Conservation (phyloP, 768 basidiomycete genomes). For the Lentinus brumalis region DNA sequence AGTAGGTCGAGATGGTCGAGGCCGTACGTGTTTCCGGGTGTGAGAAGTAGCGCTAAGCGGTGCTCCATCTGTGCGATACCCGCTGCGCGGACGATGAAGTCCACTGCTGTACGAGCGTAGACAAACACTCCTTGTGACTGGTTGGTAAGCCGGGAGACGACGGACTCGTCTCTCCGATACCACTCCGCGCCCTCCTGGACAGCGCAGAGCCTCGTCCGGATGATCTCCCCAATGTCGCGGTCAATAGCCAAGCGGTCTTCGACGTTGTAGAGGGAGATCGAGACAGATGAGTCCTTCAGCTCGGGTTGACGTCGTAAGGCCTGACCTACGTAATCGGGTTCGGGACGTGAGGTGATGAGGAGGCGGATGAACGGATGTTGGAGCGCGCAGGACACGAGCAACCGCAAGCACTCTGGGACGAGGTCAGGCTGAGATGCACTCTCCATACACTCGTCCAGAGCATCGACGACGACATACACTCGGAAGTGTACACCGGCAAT, state of each 20-base stretch:
- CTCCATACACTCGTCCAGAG: slow-evolving; percentile 36
- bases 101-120: not conserved
- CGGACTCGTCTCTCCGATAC: not conserved
- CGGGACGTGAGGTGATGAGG: slow-evolving; percentile 1
- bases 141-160: not conserved
- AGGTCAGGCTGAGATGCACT: not conserved
- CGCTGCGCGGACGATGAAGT: not conserved
- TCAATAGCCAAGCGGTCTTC: not conserved
- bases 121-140: not conserved
- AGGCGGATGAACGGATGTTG: not conserved
- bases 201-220: not conserved
- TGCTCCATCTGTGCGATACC: not conserved
- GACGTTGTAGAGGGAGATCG: not conserved
- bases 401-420: slow-evolving; percentile 1
- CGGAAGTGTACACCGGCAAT: not conserved
- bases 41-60: not conserved
- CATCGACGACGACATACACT: slow-evolving; percentile 39
- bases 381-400: not conserved
- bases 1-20: not conserved
- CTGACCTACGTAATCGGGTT: not conserved
- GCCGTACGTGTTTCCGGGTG: not conserved
- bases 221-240: not conserved
- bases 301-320: not conserved
- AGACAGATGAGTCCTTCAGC: too few species aligned
- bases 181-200: not conserved